A percentile compares a stretch with the other conserved stretches of the same genome.
Conservation (phyloP, 192 early-diverging fungal genomes). For the Diversispora eburnea region DNA sequence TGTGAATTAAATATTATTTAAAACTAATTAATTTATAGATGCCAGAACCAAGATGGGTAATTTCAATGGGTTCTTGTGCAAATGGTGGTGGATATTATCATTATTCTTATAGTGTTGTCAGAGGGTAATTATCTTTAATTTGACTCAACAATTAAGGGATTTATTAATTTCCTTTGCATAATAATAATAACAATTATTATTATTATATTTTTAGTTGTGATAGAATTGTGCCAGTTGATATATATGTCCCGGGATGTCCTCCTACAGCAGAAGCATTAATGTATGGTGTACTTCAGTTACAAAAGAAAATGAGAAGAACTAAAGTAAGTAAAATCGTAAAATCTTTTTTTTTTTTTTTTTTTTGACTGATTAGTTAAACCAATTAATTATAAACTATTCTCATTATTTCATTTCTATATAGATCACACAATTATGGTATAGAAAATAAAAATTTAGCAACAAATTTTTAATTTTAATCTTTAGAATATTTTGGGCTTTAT, state of each 20-base stretch:
- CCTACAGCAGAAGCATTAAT: slow-evolving; percentile 95
- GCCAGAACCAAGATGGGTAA: slow-evolving; percentile 98
- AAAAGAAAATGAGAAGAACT: slow-evolving; percentile 94
- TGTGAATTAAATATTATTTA: slow-evolving; percentile 1
- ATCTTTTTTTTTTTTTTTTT: no score
- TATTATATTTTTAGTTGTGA: slow-evolving; percentile 64
- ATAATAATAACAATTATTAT: not conserved
- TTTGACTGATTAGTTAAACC: no score
- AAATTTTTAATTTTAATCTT: no score
- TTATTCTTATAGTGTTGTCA: slow-evolving; percentile 94
- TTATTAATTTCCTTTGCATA: not conserved
- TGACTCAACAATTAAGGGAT: not conserved
- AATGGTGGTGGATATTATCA: slow-evolving; percentile 99
- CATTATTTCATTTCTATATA: no score
- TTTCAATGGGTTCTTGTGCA: slow-evolving; percentile 97
- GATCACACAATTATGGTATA: no score
- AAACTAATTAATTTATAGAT: slow-evolving; percentile 49
- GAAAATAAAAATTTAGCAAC: no score
- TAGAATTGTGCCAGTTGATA: slow-evolving; percentile 89
- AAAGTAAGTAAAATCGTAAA: not conserved
- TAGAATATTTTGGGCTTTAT: no score
- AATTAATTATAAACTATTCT: no score
- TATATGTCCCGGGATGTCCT: slow-evolving; percentile 97
- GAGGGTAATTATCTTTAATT: slow-evolving; percentile 51
- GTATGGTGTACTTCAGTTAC: slow-evolving; percentile 95